Evolutionary conservation across 257 asterid genomes (phyloP), one percentile per base, ranked within the genome.

Genomic region (Przewalskia tangutica): DNA sequence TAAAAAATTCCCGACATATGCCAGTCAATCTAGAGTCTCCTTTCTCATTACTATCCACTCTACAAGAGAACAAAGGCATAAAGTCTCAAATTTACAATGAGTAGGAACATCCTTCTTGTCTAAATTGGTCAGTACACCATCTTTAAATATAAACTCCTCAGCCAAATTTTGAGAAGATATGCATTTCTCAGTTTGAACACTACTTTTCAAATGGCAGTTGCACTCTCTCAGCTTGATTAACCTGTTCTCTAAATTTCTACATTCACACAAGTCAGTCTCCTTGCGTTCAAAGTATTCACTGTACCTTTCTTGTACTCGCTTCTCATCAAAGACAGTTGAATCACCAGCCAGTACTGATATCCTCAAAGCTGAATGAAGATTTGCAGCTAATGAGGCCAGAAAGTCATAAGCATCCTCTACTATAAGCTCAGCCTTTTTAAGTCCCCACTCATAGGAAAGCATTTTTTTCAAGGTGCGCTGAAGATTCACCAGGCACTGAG

Each of bases 51-150:
- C 90, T 89, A 93, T 76, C 93, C 95, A 91, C 86, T 90, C 97
- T 88, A 90, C 88, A 87, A 96, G 93, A 78, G 88, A 88, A 87
- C 95, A 89, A 84, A 96, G 98, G 87, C 98, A 96, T 78, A 94
- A 63, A 84, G 88, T 91, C 85, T 92, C 90, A 54, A 90, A 92
- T 89, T 93, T 90, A 92, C 98, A 94, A 80, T 93, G 94, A 87
- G 85, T 88, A 79, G 86, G 78, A 83, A 56, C 88, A 64, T 87
- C 88, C 51, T 58, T 76, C 65, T 87, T 55, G 20, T 83, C 93
- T 64, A 86, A 73, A 36, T 54, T 77, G 73, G 86, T 85, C 91
- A 91, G 84, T 6, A 96, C 92, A 51, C 95, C 97, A 44, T 90
- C 92, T 85, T 88, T 92, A 90, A 91, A 90, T 50, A 86, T 83